Base-by-base conservation (phyloP, 2,329 filamentous ascomycete genomes). In the Fusarium robinianum region DNA sequence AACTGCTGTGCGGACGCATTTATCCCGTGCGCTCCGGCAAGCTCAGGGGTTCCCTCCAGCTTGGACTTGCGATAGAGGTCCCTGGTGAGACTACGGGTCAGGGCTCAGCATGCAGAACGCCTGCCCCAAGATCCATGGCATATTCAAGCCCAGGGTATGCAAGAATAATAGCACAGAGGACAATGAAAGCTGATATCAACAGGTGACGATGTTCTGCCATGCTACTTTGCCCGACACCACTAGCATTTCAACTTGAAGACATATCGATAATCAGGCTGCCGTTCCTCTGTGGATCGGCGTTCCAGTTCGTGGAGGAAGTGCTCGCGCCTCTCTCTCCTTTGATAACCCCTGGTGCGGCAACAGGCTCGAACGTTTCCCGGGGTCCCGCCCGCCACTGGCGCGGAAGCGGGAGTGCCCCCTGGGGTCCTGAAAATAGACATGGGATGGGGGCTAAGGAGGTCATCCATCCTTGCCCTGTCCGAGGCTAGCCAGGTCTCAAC, bases 331-430 rank as follows among this genome's bases (percentile, higher is more conserved):
- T 16, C 11, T 17, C 25, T 6, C 30, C 17, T 19, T 18, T 12
- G 3, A 12, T 6, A 11, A 8, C 14, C 21, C 21, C 9, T 35
- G 12, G 12, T 10, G 14, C 14, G 14, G n/a, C 21, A 11, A 7
- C 32, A 9, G 10, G n/a, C 32, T 19, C 17, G 12, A 40, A 35
- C 31, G 12, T 10, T 26, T 36, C 12, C 40, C 25, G 14, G 40
- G 35, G 21, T 40, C 24, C 33, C 17, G 42, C 19, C 40, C 39
- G 41, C 16, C 12, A 22, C 21, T 34, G 39, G 27, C 37, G 32
- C 43, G 38, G 38, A 42, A 37, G 32, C 42, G 42, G 42, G 30
- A 36, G 17, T 12, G 24, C 7, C n/a, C n/a, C n/a, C n/a, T n/a
- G n/a, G n/a, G n/a, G n/a, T n/a, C n/a, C n/a, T 8, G 17, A 43